A percentile compares a stretch with the other conserved stretches of the same genome.
Evolutionary conservation across 495 filamentous ascomycete genomes (phyloP).

Genomic region (Tuber aestivum): DNA sequence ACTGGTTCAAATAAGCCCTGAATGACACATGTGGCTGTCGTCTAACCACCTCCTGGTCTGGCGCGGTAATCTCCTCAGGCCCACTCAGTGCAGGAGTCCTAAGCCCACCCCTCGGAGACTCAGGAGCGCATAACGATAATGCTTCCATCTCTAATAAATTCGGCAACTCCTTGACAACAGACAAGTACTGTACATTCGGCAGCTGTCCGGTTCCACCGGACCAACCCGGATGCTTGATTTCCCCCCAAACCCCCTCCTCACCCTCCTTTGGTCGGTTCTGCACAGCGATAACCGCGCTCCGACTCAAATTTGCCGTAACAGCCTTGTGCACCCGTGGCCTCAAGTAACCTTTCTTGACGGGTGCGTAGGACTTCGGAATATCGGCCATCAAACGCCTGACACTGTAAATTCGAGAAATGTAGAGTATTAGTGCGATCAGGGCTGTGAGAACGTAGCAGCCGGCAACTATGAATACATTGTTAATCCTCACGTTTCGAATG

Average conservation of each 20-base stretch:
- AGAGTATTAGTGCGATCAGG: conserved; percentile 66
- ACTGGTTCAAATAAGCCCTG: conserved; percentile 67
- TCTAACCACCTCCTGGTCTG: conserved; percentile 63
- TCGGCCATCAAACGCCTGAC: conserved; percentile 67
- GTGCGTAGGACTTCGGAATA: conserved; percentile 80
- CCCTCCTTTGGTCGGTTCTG: conserved; percentile 57
- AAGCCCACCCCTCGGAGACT: conserved; percentile 48
- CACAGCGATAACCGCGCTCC: conserved; percentile 77
- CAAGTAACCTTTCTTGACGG: conserved; percentile 72
- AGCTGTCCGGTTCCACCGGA: conserved; percentile 59
- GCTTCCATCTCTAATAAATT: conserved; percentile 92
- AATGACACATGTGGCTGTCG: conserved; percentile 68
- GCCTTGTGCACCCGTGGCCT: conserved; percentile 64
- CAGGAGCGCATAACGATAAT: conserved; percentile 71
- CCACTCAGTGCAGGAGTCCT: background rate
- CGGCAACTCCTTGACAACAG: conserved; percentile 78
- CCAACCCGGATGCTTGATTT: conserved; percentile 84
- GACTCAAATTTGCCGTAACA: conserved; percentile 61
- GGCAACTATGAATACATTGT: conserved; percentile 78
- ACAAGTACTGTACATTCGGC: conserved; percentile 70
- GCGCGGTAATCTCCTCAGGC: conserved; percentile 33
- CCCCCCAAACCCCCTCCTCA: conserved; percentile 12
- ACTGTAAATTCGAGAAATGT: conserved; percentile 80
- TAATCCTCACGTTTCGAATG: conserved; percentile 51
- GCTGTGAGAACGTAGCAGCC: conserved; percentile 72